Evolutionary conservation across 306 rosid genomes (phyloP), one percentile per base, ranked within the genome.

Genomic region (Potentilla sterilis): DNA sequence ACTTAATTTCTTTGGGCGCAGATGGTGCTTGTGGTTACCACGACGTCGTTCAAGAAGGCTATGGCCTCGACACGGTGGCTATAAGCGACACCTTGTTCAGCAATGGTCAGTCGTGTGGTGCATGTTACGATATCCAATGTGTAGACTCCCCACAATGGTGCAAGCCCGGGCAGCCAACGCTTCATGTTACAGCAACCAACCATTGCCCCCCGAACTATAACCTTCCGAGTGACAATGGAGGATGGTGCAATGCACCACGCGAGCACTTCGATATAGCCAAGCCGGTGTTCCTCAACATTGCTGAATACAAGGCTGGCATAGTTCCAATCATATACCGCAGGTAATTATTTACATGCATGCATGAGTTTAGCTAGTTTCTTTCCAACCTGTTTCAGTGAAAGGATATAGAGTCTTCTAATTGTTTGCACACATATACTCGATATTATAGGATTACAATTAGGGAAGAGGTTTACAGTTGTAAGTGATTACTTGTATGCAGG

Each of bases 1-100:
- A 9, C 12, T 7, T 51, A 38, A 38, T 38, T 38, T 12, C 0
- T 44, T 61, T 38, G 70, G 19, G 0, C 63, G 74, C 51, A 91
- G 97, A 96, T 46, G 91, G 96, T 67, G 97, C 91, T 16, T 94
- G 98, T 72, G 98, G 96, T 40, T 94, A 90, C 35, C 86, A 81
- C 4, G 93, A 88, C 72, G 93, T 91, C 34, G 89, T 79, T 11
- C 81, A 85, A 74, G 88, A 87, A 18, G 97, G 96, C 10, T 94
- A 85, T 52, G 98, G 96, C 16, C 63, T 86, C 3, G 80, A 85
- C 28, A 94, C 97, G 0, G 87, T 84, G 69, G 96, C 95, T 52
- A 2, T 88, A 81, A 92, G 96, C 83, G n/a, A 61, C 4, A 88
- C 75, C 6, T 43, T 94, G 88, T 92, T 87, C 86, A 90, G 85